Base-by-base conservation (phyloP, 2,329 filamentous ascomycete genomes). In the Colletotrichum viniferum region DNA sequence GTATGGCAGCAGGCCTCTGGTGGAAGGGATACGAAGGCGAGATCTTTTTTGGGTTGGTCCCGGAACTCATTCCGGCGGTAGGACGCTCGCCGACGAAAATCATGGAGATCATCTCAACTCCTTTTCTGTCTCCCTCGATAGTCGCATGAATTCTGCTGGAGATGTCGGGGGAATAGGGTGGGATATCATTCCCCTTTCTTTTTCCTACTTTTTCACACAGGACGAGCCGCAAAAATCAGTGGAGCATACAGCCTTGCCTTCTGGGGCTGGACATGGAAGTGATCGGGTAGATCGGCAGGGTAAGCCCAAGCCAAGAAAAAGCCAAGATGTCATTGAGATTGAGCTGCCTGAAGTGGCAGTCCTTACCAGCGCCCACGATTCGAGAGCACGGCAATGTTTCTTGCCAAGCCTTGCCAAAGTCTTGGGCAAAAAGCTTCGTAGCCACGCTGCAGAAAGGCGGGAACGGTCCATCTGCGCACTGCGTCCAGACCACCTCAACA, bases 271-370 rank as follows among this genome's bases (percentile, higher is more conserved):
- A 63, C 18, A 62, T 13, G 38, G 34, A 63, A 34, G 43, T 68
- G 73, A 75, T 75, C 73, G 73, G 73, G 63, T 75, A 55, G 69
- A 72, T 52, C 73, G 73, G 73, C 69, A 73, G 67, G 24, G 34
- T 52, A 75, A 73, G 69, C 64, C 69, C 63, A n/a, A 16, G 73
- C 73, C 73, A 73, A 75, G 73, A 72, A 13, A 58, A 48, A 71
- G 73, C 73, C 73, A 75, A 75, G 73, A 68, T 60, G 58, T 18
- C 43, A 48, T 5, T 63, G 69, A 68, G 56, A 68, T 63, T 64
- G 52, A 36, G 36, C 56, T 60, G 26, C 73, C 73, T 38, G 38
- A 36, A 36, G 5, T 5, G 62, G 73, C n/a, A 36, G 56, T 60
- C 63, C 10, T 48, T 71, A 52, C 24, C 56, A 21, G n/a, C 38